Conservation (phyloP, 768 basidiomycete species). For the Mycena metata region DNA sequence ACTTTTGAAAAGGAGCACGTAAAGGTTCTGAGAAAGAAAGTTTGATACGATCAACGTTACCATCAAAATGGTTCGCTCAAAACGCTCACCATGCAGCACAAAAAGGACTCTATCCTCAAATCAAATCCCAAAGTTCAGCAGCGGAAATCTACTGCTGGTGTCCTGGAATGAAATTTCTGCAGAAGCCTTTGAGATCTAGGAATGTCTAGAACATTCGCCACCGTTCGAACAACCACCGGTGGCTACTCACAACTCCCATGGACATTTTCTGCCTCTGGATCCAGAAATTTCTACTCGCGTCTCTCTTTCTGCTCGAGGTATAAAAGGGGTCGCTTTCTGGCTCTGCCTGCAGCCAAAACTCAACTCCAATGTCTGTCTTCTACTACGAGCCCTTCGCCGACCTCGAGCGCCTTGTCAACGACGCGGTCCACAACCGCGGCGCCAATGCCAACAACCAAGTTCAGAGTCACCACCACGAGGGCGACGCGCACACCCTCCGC, state of each 20-base stretch:
- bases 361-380: constrained; percentile 28
- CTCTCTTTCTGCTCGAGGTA: constrained; percentile 9
- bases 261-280: neutral
- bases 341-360: neutral
- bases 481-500: constrained; percentile 42
- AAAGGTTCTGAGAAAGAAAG: too few species aligned
- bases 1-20: too few species aligned
- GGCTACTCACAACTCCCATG: neutral
- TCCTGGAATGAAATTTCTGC: too few species aligned
- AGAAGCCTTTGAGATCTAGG: too few species aligned
- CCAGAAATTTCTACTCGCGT: constrained; percentile 16
- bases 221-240: neutral
- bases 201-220: constrained; percentile 16
- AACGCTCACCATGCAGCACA: too few species aligned
- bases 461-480: constrained; percentile 20
- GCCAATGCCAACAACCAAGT: constrained; percentile 18
- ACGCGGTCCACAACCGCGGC: constrained; percentile 39
- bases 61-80: too few species aligned
- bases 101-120: too few species aligned
- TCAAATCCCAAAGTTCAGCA: too few species aligned
- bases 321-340: constrained; percentile 5
- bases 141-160: too few species aligned
- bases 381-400: constrained; percentile 57
- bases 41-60: too few species aligned
- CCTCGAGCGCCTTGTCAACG: constrained; percentile 58